These are phyloP conservation scores for Elsinoe batatas DNA, from an alignment of 2,329 filamentous ascomycete species.

Conservation along the genomic window DNA sequence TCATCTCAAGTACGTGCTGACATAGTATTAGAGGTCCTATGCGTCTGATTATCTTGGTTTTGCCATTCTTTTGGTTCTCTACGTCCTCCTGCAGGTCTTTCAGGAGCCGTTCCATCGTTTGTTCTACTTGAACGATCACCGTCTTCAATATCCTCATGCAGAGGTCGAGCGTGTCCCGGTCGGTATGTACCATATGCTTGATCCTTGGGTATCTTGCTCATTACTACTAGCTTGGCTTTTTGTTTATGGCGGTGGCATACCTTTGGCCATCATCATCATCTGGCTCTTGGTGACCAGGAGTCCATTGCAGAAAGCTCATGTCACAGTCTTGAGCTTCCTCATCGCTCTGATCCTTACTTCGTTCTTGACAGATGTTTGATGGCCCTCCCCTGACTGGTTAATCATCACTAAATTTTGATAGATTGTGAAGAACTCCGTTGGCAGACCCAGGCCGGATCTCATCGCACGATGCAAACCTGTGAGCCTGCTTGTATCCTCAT, in stretches of 20 bases:
- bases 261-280: slow-evolving; percentile 54
- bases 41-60: slow-evolving; percentile 82
- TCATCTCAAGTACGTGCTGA: not conserved
- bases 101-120: slow-evolving; percentile 86
- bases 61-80: slow-evolving; percentile 55
- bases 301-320: slow-evolving; percentile 69
- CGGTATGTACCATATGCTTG: slow-evolving; percentile 38
- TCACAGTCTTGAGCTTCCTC: slow-evolving; percentile 69
- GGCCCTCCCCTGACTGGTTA: not conserved
- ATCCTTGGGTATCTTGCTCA: slow-evolving; percentile 16
- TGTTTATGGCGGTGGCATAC: slow-evolving; percentile 65
- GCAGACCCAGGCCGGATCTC: slow-evolving; percentile 74
- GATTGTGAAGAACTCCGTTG: slow-evolving; percentile 79
- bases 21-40: slow-evolving; percentile 57
- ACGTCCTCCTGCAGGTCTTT: slow-evolving; percentile 52
- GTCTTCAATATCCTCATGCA: slow-evolving; percentile 80
- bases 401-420: slow-evolving; percentile 11
- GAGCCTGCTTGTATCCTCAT: slow-evolving; percentile 17
- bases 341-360: slow-evolving; percentile 65
- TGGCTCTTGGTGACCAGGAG: slow-evolving; percentile 56
- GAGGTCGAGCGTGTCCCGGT: slow-evolving; percentile 74
- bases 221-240: slow-evolving; percentile 56
- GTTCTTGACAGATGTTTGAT: slow-evolving; percentile 63
- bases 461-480: slow-evolving; percentile 76
- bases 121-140: slow-evolving; percentile 78